Conservation (phyloP, 1,139 yeast species). For the Debaryomyces coudertii region DNA sequence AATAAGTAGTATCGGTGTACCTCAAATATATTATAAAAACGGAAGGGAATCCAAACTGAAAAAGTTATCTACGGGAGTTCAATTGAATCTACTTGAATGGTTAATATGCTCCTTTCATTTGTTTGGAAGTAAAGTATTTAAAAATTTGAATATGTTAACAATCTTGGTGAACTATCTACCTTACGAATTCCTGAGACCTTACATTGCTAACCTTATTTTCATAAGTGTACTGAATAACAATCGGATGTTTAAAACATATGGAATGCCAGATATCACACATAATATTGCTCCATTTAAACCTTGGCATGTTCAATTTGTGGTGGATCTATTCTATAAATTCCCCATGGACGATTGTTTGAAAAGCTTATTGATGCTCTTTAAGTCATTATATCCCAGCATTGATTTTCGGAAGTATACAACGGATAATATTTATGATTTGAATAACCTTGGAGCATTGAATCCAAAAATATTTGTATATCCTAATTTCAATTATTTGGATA, state of each 20-base stretch:
- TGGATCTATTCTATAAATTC: conserved; percentile 35
- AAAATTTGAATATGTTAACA: conserved; percentile 25
- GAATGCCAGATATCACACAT: conserved; percentile 12
- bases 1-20: conserved; percentile 32
- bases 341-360: conserved; percentile 39
- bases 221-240: conserved; percentile 23
- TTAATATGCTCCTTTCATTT: conserved; percentile 30
- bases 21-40: conserved; percentile 29
- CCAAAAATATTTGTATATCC: conserved; percentile 20
- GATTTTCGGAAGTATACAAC: conserved; percentile 17
- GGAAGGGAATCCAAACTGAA: conserved; percentile 29
- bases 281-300: conserved; percentile 22
- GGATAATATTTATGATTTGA: conserved; percentile 12
- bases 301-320: conserved; percentile 42
- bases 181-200: conserved; percentile 38
- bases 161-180: conserved; percentile 34
- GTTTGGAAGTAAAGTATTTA: conserved; percentile 26
- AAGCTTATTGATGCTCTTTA: conserved; percentile 28
- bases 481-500: conserved; percentile 16
- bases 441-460: conserved; percentile 16
- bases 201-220: conserved; percentile 34
- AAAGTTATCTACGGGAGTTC: conserved; percentile 26
- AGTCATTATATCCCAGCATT: conserved; percentile 26
- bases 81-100: conserved; percentile 36
- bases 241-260: conserved; percentile 16